Evolutionary conservation across 257 asterid genomes (phyloP), one percentile per base, ranked within the genome.

Genomic region (Mitragyna speciosa): DNA sequence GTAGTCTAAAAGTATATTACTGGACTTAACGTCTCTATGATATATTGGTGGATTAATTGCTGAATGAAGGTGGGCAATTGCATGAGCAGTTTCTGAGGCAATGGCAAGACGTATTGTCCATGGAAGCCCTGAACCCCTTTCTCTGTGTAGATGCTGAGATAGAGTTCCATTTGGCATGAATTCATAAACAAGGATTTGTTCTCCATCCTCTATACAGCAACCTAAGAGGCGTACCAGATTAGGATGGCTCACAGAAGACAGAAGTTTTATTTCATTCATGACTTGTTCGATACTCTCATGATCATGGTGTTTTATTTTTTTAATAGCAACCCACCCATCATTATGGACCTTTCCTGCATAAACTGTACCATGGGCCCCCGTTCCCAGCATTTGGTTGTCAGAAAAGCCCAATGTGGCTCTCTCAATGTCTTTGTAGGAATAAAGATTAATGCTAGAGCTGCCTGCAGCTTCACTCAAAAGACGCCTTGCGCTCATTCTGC

Each of bases 341-440:
- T 89, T 91, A 87, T 87, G 87, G 84, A 95, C 93, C 83, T 93
- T 93, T 56, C 99, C 99, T 0, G 91, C 89, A 64, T 95, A 95
- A 73, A 95, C 99, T 14, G 99, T 95, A 64, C 99, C 99, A 48
- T 95, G 92, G 63, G 99, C 99, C 1, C 99, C 99, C 0, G 94
- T 95, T 78, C 99, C 99, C 12, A 95, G 90, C 80, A 93, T 86
- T 68, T 89, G 93, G 47, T 86, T 91, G 14, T 95, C 99, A 5
- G 90, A 84, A 67, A 95, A 95, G 79, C 89, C 78, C 56, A 83
- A 89, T 16, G 99, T 93, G 24, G 99, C 96, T 68, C 90, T 81
- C 77, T 95, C 96, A 17, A 95, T 89, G 74, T 95, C 99, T 84
- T 86, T 93, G 79, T 89, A 92, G 58, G 91, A 86, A 64, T 85